phyloP scores from a whole-genome alignment of 2,329 filamentous ascomycete species.

The Cordyceps militaris region DNA sequence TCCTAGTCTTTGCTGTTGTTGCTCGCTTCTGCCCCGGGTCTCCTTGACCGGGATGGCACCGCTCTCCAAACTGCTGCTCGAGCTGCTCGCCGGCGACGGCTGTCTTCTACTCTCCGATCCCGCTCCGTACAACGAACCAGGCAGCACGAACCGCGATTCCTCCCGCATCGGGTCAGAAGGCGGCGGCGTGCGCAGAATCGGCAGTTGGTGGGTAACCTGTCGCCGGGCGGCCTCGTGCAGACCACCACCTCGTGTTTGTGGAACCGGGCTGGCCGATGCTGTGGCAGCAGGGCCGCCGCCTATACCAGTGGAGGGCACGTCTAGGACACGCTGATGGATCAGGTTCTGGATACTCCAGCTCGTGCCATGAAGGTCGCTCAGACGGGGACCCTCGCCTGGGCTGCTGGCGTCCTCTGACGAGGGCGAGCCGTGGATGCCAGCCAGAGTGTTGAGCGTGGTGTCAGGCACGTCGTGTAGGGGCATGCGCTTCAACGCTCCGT shows the following conservation, averaged over 20 bases:
- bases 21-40: background rate
- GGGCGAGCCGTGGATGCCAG: background rate
- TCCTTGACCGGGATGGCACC: background rate
- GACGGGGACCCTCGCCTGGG: background rate
- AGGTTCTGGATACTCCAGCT: background rate
- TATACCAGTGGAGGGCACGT: background rate
- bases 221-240: background rate
- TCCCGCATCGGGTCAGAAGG: slow-evolving; percentile 17
- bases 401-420: background rate
- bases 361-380: slow-evolving; percentile 3
- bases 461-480: slow-evolving; percentile 21
- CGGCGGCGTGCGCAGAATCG: slow-evolving; percentile 20
- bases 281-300: background rate
- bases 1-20: background rate
- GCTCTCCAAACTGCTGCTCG: background rate
- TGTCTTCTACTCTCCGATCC: background rate
- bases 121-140: background rate
- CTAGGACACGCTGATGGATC: background rate
- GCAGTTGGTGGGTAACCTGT: background rate
- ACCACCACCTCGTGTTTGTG: slow-evolving; percentile 6
- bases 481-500: background rate
- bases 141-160: slow-evolving; percentile 7
- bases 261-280: background rate
- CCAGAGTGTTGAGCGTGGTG: slow-evolving; percentile 12
- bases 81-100: background rate